These are phyloP conservation scores for Beauveria rudraprayagi DNA, from an alignment of 2,329 filamentous ascomycete species.

Conservation along the genomic window DNA sequence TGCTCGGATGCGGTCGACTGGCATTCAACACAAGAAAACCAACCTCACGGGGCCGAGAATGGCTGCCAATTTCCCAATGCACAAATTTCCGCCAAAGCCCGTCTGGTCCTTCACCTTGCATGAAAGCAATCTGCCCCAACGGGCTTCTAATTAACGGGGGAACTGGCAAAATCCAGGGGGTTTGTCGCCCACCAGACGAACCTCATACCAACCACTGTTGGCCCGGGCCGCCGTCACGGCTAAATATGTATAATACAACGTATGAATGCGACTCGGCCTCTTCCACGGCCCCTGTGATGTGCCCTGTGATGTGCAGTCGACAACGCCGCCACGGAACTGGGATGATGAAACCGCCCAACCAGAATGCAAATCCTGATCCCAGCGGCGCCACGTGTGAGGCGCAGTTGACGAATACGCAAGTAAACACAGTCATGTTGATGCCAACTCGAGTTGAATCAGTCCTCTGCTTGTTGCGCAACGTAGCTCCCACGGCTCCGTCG, in stretches of 20 bases:
- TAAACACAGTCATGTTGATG: neutral
- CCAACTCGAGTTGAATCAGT: neutral
- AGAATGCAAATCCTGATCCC: neutral
- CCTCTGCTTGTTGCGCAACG: no score
- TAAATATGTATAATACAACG: neutral
- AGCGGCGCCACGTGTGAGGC: constrained; percentile 3
- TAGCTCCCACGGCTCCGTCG: neutral
- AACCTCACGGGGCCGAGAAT: neutral
- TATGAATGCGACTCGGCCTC: neutral
- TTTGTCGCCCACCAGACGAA: neutral
- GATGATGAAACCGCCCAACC: constrained; percentile 7
- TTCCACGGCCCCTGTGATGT: no score
- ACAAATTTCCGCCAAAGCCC: neutral
- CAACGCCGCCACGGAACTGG: neutral
- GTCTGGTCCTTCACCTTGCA: neutral
- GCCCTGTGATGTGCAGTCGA: neutral
- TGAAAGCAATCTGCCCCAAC: neutral
- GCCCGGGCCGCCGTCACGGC: neutral
- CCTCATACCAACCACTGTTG: neutral
- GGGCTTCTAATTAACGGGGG: neutral
- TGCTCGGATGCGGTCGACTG: neutral
- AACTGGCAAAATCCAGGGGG: neutral
- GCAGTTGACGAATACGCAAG: neutral
- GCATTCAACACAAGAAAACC: neutral
- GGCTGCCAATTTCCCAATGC: neutral